Percentiles rank a stretch among this genome's conserved stretches.
These are phyloP conservation scores for Streptanthus diversifolius DNA, from an alignment of 345 rosid species.

Conservation along the genomic window DNA sequence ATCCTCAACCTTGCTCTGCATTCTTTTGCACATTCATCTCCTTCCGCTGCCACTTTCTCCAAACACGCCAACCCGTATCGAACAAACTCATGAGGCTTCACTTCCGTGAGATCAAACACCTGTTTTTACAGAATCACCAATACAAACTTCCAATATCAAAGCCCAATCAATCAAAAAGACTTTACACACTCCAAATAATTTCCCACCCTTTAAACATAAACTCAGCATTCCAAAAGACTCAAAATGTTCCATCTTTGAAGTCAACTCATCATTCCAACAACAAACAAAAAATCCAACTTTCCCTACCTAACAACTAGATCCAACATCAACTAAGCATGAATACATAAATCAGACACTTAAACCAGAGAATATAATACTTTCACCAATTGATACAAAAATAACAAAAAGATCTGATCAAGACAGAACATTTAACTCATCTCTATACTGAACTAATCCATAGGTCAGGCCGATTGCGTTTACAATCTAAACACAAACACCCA, in stretches of 20 bases:
- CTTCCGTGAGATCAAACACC: slow-evolving; percentile 82
- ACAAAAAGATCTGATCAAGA: neutral
- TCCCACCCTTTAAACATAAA: neutral
- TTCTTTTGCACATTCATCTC: slow-evolving; percentile 82
- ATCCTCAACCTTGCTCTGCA: slow-evolving; percentile 65
- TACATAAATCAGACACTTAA: neutral
- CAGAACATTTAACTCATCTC: neutral
- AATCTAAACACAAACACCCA: slow-evolving; percentile 4
- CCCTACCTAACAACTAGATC: slow-evolving; percentile 6
- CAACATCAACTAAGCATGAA: slow-evolving; percentile 12
- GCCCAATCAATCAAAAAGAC: neutral
- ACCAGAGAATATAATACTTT: neutral
- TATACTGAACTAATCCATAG: neutral
- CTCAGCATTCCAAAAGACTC: slow-evolving; percentile 1
- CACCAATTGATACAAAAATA: neutral
- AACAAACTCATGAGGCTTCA: slow-evolving; percentile 83
- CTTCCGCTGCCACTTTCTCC: slow-evolving; percentile 62
- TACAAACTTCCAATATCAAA: neutral
- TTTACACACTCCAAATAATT: neutral
- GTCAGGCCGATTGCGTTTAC: neutral
- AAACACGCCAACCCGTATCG: slow-evolving; percentile 66
- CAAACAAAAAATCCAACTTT: neutral
- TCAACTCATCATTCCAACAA: neutral
- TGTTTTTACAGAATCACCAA: slow-evolving; percentile 31
- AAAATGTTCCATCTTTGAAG: neutral